Base-by-base conservation (phyloP, 495 filamentous ascomycete genomes). In the Aspergillus funiculosus region DNA sequence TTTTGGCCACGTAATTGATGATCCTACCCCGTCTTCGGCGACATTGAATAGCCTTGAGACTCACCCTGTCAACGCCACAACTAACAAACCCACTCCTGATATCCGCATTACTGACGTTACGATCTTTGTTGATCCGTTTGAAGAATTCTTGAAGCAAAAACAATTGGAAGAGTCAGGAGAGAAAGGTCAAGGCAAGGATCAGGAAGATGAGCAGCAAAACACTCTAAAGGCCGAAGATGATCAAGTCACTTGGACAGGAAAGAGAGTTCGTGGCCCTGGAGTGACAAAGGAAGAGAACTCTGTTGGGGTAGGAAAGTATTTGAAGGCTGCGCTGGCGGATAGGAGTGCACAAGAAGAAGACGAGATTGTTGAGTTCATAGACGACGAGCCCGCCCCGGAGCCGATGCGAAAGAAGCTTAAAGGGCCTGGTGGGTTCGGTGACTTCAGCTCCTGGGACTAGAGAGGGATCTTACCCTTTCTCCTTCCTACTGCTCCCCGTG, bases 41-140 rank as follows among this genome's bases (percentile, higher is more conserved):
- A 82, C 85, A 2, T 67, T 96, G 5, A 71, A 73, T 42, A 73
- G 71, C 25, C 79, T 99, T 60, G 92, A 99, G 60, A 74, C 64
- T 5, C 77, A 79, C 10, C 78, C 82, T 1, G 79, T 79, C 5
- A 80, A 79, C 27, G 75, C 85, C 19, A 73, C 69, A n/a, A 78
- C 76, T 6, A 81, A 86, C 52, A 68, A 82, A 10, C 92, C 92
- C 5, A 61, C 81, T 0, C 76, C 81, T n/a, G 81, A 87, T 19
- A 81, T 94, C 15, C 57, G 77, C 27, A 89, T 99, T 44, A 77
- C 82, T 55, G 85, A 92, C 22, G 75, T 97, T 0, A 82, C 86
- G 2, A 80, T 99, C 5, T 90, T 94, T 51, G 78, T 97, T 2
- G 92, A 99, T 63, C 90, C 90, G 1, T 99, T 99, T 62, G 88